These are phyloP conservation scores for Penicillium sp. DNA, from an alignment of 2,329 filamentous ascomycete species.

Conservation along the genomic window DNA sequence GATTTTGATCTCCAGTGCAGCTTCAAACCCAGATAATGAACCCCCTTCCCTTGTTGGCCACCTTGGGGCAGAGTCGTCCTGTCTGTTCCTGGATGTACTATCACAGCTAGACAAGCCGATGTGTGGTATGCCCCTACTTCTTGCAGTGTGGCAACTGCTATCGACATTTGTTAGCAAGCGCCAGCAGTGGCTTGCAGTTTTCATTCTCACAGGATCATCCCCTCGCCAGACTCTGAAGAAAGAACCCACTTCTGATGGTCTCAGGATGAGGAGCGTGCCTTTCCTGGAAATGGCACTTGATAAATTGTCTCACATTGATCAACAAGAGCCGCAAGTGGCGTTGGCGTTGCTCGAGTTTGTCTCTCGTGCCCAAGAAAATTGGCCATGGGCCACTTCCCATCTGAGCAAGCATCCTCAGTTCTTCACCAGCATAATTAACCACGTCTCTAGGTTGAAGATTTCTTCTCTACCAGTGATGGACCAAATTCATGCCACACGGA, in stretches of 20 bases:
- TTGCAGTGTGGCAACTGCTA: slow-evolving; percentile 79
- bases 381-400: slow-evolving; percentile 88
- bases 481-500: slow-evolving; percentile 61
- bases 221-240: slow-evolving; percentile 70
- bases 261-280: slow-evolving; percentile 57
- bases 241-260: slow-evolving; percentile 50
- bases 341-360: slow-evolving; percentile 83
- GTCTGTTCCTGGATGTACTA: slow-evolving; percentile 77
- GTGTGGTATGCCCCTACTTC: slow-evolving; percentile 62
- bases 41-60: slow-evolving; percentile 93
- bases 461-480: slow-evolving; percentile 49
- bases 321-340: slow-evolving; percentile 64
- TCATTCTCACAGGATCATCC: slow-evolving; percentile 82
- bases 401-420: slow-evolving; percentile 73
- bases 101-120: slow-evolving; percentile 76
- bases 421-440: slow-evolving; percentile 68
- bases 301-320: slow-evolving; percentile 64
- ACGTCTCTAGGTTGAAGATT: slow-evolving; percentile 62
- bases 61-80: slow-evolving; percentile 76
- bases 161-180: slow-evolving; percentile 82
- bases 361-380: slow-evolving; percentile 84
- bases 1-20: slow-evolving; percentile 68
- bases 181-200: slow-evolving; percentile 95
- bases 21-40: slow-evolving; percentile 63
- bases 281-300: slow-evolving; percentile 74